A percentile compares a stretch with the other conserved stretches of the same genome.
These are phyloP conservation scores for Penicillium psychrosexuale DNA, from an alignment of 2,329 filamentous ascomycete species.

Conservation along the genomic window DNA sequence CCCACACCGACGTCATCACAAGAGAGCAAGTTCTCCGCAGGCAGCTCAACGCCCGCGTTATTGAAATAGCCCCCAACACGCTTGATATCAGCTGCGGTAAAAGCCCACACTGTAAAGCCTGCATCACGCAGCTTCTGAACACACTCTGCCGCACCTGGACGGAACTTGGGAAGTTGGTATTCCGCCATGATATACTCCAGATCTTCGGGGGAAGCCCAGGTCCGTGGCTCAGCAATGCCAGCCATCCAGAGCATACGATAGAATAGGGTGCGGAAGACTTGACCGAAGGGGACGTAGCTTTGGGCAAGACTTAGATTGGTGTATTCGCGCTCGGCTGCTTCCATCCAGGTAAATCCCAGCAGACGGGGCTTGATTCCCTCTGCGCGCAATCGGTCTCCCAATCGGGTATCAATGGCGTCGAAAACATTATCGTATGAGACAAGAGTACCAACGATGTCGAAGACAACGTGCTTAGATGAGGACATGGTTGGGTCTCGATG, in stretches of 20 bases:
- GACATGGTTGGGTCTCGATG: background rate
- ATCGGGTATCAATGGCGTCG: constrained; percentile 35
- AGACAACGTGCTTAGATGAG: constrained; percentile 28
- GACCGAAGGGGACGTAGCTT: constrained; percentile 38
- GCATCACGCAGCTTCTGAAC: constrained; percentile 35
- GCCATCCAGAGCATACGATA: constrained; percentile 44
- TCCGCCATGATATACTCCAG: constrained; percentile 36
- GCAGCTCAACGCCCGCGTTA: constrained; percentile 23
- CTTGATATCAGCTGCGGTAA: constrained; percentile 27
- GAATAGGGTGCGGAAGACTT: constrained; percentile 42
- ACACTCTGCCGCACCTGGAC: constrained; percentile 39
- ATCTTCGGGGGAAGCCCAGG: constrained; percentile 40
- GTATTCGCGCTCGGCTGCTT: constrained; percentile 45
- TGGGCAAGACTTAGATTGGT: constrained; percentile 45
- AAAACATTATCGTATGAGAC: constrained; percentile 43
- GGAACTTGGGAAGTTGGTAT: constrained; percentile 32
- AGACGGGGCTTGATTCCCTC: constrained; percentile 37
- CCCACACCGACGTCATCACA: constrained; percentile 28
- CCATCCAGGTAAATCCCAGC: constrained; percentile 45
- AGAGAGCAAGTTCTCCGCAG: constrained; percentile 25
- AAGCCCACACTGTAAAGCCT: constrained; percentile 29
- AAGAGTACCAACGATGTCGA: constrained; percentile 40
- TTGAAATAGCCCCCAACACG: constrained; percentile 28
- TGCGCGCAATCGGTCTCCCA: constrained; percentile 38
- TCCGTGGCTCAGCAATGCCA: constrained; percentile 40